Base-by-base conservation (phyloP, 495 filamentous ascomycete genomes). In the Trichoderma gamsii region DNA sequence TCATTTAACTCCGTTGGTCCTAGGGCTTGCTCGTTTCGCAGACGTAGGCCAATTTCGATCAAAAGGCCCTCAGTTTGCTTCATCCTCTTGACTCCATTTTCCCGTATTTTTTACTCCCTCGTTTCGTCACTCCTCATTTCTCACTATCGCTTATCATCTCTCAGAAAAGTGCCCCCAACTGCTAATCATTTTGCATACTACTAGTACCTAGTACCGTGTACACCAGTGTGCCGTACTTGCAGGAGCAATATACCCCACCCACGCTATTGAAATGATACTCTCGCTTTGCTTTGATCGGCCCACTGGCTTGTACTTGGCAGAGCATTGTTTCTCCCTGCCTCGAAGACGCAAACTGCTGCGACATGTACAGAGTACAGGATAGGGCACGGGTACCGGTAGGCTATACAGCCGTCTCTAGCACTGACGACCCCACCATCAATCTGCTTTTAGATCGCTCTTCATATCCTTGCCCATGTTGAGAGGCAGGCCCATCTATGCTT, bases 91-190 rank as follows among this genome's bases (percentile, higher is more conserved):
- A 9, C 49, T 52, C 49, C n/a, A 52, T 52, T 21, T 52, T 52
- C 12, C 21, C 49, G 49, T 52, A 23, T 23, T 38, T 38, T 38
- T 2, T 38, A 6, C 49, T 18, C 16, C 49, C 25, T 13, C 25
- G 16, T 61, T 52, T 13, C 25, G 16, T 61, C 56, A 29, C 56
- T 61, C 56, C 11, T 61, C 56, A 61, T 32, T 25, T 61, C 25
- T 61, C 56, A 32, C 27, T 25, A 61, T 32, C 56, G 56, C 56
- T 61, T 61, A 32, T 61, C 56, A 61, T 32, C 56, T 61, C 25
- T 61, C 56, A 61, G 56, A 61, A 61, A 5, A 4, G 7, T 23
- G 16, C 56, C 16, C 8, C 56, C 56, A 61, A 61, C 56, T 15
- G 25, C 56, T 13, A 61, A 27, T 32, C 21, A 23, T 52, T 11